Conservation (phyloP, 1,284 basidiomycete species). For the Coniferiporia sulphurascens region DNA sequence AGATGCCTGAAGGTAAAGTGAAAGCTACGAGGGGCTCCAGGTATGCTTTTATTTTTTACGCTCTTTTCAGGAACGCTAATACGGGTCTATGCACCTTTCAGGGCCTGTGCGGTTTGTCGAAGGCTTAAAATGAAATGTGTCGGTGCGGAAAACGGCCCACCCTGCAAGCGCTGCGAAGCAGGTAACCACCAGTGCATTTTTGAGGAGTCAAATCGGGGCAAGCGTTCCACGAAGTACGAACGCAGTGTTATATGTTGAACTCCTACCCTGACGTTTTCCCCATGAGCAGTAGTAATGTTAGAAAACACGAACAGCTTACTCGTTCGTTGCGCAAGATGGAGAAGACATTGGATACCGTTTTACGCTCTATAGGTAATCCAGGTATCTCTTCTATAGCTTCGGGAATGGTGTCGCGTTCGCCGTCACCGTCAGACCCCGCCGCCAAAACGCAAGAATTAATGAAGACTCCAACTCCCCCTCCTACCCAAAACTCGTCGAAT, state of each 20-base stretch:
- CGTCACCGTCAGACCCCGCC: slow-evolving; percentile 57
- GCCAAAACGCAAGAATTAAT: slow-evolving; percentile 57
- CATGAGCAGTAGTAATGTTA: slow-evolving; percentile 37
- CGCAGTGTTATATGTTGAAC: neutral
- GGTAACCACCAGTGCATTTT: slow-evolving; percentile 91
- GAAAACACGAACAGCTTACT: slow-evolving; percentile 84
- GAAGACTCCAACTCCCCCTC: slow-evolving; percentile 49
- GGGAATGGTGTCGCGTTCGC: slow-evolving; percentile 77
- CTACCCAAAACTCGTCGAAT: slow-evolving; percentile 30
- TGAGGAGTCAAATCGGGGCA: slow-evolving; percentile 91
- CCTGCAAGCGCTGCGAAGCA: slow-evolving; percentile 80
- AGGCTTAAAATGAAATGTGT: slow-evolving; percentile 99
- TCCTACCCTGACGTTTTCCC: slow-evolving; percentile 15
- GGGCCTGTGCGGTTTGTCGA: slow-evolving; percentile 91
- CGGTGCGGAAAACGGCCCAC: slow-evolving; percentile 86
- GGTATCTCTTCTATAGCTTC: slow-evolving; percentile 51
- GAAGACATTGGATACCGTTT: slow-evolving; percentile 81
- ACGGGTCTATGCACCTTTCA: slow-evolving; percentile 27
- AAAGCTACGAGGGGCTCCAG: slow-evolving; percentile 85
- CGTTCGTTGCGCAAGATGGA: slow-evolving; percentile 92
- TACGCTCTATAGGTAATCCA: slow-evolving; percentile 79
- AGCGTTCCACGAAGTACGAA: slow-evolving; percentile 79
- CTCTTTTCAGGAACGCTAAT: slow-evolving; percentile 15
- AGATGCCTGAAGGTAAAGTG: slow-evolving; percentile 65
- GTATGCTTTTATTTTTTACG: slow-evolving; percentile 39